Evolutionary conservation across 2,329 filamentous ascomycete species (phyloP).

Genomic region (Penicillium sp.): DNA sequence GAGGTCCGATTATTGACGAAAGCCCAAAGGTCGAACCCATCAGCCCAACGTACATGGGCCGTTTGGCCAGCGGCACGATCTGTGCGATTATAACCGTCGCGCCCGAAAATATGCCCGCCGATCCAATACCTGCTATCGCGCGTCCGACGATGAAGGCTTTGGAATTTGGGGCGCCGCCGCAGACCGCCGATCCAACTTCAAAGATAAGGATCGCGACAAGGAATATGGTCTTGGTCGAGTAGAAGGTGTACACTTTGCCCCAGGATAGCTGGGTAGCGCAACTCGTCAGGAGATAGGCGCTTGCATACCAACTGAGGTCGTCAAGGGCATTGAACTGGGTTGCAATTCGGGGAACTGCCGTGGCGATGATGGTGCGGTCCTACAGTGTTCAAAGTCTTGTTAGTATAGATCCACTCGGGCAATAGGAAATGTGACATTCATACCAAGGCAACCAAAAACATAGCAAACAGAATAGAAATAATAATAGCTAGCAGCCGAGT

Average conservation of each 20-base stretch:
- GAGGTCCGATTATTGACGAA: conserved; percentile 45
- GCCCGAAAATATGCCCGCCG: conserved; percentile 36
- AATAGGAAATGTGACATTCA: background rate
- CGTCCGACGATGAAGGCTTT: conserved; percentile 38
- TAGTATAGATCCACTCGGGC: background rate
- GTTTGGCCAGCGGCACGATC: conserved; percentile 53
- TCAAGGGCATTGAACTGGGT: conserved; percentile 34
- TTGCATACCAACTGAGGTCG: conserved; percentile 66
- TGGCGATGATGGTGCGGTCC: conserved; percentile 46
- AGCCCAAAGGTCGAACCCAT: conserved; percentile 59
- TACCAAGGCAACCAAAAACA: conserved; percentile 9
- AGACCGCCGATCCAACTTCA: conserved; percentile 41
- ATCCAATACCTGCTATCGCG: conserved; percentile 38
- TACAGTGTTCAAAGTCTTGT: conserved; percentile 36
- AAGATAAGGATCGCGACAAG: conserved; percentile 37
- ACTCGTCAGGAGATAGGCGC: conserved; percentile 40
- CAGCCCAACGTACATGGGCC: conserved; percentile 46
- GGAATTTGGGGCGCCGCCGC: conserved; percentile 34
- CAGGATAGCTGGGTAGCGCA: conserved; percentile 40
- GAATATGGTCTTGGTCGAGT: conserved; percentile 39
- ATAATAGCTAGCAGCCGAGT: background rate
- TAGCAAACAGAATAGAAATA: conserved; percentile 7
- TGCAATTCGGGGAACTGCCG: conserved; percentile 27
- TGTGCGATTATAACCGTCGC: conserved; percentile 28
- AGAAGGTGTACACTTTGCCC: conserved; percentile 40